Percentiles rank a stretch among this genome's conserved stretches.
These are phyloP conservation scores for Aegilops sharonensis DNA, from an alignment of 176 grass and related monocot species.

Conservation along the genomic window DNA sequence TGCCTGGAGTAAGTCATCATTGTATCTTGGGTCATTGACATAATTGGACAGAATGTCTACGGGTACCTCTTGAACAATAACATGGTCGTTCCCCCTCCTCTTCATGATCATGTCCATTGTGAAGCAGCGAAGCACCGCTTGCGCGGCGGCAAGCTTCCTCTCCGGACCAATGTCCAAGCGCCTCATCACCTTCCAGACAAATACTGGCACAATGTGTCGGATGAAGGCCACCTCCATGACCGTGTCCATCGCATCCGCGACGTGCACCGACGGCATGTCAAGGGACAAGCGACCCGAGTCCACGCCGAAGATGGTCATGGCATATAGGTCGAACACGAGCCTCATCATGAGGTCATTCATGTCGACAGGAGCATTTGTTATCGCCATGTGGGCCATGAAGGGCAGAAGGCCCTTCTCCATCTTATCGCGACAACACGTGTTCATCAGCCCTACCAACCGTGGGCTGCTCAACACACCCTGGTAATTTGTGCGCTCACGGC, in stretches of 20 bases:
- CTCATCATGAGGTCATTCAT: not conserved
- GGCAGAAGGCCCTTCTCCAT: not conserved
- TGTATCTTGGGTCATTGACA: not conserved
- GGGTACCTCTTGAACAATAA: not conserved
- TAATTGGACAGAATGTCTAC: not conserved
- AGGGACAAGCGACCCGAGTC: not conserved
- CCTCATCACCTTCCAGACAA: not conserved
- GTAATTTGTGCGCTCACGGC: not conserved
- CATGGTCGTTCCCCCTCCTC: not conserved
- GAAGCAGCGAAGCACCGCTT: not conserved
- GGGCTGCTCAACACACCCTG: not conserved
- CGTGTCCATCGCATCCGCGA: not conserved
- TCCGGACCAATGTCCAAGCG: not conserved
- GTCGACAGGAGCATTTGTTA: not conserved
- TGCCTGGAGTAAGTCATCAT: not conserved
- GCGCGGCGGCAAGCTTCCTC: not conserved
- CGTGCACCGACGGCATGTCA: not conserved
- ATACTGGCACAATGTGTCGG: not conserved
- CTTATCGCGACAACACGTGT: not conserved
- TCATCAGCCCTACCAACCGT: not conserved
- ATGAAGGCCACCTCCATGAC: not conserved
- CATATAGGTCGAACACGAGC: not conserved
- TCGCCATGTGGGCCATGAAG: not conserved
- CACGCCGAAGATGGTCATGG: not conserved
- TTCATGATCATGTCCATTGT: not conserved